phyloP scores from a whole-genome alignment of 169 alveolate species.

The Amoebophrya sp. region DNA sequence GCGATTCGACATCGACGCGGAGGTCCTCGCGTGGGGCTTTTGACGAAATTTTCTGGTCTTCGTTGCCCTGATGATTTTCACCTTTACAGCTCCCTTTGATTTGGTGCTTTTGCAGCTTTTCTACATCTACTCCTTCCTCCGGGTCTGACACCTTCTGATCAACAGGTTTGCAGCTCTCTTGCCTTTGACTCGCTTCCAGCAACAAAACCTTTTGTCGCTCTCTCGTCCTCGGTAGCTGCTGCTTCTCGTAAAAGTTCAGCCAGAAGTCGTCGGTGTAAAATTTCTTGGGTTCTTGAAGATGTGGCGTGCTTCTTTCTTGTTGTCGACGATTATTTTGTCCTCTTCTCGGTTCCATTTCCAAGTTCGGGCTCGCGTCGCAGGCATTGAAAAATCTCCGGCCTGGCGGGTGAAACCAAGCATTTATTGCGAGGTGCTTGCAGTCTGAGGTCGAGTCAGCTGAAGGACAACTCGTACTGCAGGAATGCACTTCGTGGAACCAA shows the following conservation, averaged over 20 bases:
- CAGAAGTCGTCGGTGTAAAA: background rate
- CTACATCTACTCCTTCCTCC: background rate
- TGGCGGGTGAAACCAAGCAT: background rate
- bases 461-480: too few relatives aligned
- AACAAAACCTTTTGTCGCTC: background rate
- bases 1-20: too few relatives aligned
- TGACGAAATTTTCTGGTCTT: background rate
- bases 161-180: too few relatives aligned
- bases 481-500: background rate
- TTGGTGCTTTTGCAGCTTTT: background rate
- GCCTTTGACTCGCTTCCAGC: background rate
- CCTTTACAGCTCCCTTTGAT: background rate
- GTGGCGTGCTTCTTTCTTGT: too few relatives aligned
- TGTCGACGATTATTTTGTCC: too few relatives aligned
- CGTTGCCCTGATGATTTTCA: background rate
- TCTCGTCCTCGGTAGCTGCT: background rate
- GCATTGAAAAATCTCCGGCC: too few relatives aligned
- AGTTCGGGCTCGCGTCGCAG: too few relatives aligned
- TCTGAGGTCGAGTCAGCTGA: too few relatives aligned
- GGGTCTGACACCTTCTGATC: background rate
- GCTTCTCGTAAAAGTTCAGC: background rate
- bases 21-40: too few relatives aligned
- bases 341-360: too few relatives aligned
- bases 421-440: background rate
- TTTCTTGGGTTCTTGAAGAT: background rate